These are phyloP conservation scores for Fusarium poae DNA, from an alignment of 2,329 filamentous ascomycete genomes.

Conservation along the genomic window DNA sequence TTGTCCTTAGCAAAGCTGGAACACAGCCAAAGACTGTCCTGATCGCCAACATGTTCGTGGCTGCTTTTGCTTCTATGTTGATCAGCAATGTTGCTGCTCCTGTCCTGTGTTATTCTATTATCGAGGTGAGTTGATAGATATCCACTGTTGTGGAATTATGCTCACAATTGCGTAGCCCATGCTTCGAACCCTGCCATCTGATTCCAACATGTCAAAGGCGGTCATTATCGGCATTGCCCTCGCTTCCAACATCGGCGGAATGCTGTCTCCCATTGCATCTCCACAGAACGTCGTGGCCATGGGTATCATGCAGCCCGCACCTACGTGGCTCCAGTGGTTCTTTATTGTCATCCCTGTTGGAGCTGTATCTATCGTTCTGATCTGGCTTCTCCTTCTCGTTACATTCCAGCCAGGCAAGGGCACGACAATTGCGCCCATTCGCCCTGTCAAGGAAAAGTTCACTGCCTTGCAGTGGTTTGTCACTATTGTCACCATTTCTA, in stretches of 20 bases:
- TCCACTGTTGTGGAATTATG: neutral
- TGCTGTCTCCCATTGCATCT: conserved; percentile 95
- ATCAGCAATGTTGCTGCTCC: conserved; percentile 98
- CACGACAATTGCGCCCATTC: conserved; percentile 91
- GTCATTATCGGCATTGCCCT: conserved; percentile 95
- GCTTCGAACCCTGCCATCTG: conserved; percentile 89
- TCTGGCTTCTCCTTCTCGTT: conserved; percentile 87
- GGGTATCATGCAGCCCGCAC: conserved; percentile 92
- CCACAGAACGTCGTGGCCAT: conserved; percentile 98
- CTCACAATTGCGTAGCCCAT: conserved; percentile 73
- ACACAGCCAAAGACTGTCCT: conserved; percentile 90
- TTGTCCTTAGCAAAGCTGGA: conserved; percentile 95
- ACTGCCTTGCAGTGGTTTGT: conserved; percentile 95
- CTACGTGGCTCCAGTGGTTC: conserved; percentile 97
- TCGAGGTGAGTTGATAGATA: conserved; percentile 72
- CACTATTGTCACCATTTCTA: conserved; percentile 81
- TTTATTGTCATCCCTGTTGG: conserved; percentile 95
- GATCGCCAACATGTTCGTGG: conserved; percentile 98
- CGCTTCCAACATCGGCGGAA: conserved; percentile 94
- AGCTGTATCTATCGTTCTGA: conserved; percentile 85
- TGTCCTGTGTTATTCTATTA: conserved; percentile 96
- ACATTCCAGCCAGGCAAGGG: conserved; percentile 88
- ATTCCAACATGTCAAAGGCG: conserved; percentile 94
- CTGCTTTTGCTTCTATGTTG: conserved; percentile 98
- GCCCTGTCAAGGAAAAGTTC: conserved; percentile 89